These are phyloP conservation scores for Kodamaea laetipori DNA, from an alignment of 805 yeast genomes.

Conservation along the genomic window DNA sequence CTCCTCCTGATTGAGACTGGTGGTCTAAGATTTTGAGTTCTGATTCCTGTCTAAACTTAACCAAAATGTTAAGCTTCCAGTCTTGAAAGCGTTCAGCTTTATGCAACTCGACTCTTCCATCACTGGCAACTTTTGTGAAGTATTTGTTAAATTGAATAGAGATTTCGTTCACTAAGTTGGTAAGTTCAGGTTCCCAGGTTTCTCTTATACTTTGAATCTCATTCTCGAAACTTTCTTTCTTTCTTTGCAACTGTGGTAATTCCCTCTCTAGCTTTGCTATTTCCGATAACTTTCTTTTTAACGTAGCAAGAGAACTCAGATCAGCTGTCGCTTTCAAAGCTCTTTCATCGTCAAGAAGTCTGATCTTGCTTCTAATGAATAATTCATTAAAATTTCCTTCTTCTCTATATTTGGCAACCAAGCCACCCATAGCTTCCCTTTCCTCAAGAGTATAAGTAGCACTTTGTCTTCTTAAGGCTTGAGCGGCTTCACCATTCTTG, in stretches of 20 bases:
- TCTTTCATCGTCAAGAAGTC: slow-evolving; percentile 49
- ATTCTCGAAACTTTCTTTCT: slow-evolving; percentile 30
- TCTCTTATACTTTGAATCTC: slow-evolving; percentile 41
- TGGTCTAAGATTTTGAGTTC: slow-evolving; percentile 72
- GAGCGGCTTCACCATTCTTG: slow-evolving; percentile 43
- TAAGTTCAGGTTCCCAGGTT: slow-evolving; percentile 66
- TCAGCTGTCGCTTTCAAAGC: slow-evolving; percentile 41
- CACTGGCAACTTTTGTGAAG: slow-evolving; percentile 77
- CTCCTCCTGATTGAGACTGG: slow-evolving; percentile 97
- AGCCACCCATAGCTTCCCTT: slow-evolving; percentile 37
- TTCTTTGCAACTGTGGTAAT: slow-evolving; percentile 38
- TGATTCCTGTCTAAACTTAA: slow-evolving; percentile 79
- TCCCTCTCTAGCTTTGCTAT: slow-evolving; percentile 35
- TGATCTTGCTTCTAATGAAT: slow-evolving; percentile 41
- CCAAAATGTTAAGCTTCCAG: slow-evolving; percentile 84
- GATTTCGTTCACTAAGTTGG: slow-evolving; percentile 52
- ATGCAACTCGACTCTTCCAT: slow-evolving; percentile 74
- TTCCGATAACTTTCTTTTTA: slow-evolving; percentile 39
- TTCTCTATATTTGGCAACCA: slow-evolving; percentile 41
- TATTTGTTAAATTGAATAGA: slow-evolving; percentile 65
- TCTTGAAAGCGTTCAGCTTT: slow-evolving; percentile 57
- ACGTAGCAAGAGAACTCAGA: slow-evolving; percentile 39
- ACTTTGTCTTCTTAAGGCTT: slow-evolving; percentile 38
- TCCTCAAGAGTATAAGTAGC: slow-evolving; percentile 40
- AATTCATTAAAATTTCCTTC: slow-evolving; percentile 40